Base-by-base conservation (phyloP, 2,329 filamentous ascomycete genomes). In the Sordariomycetes sp. region DNA sequence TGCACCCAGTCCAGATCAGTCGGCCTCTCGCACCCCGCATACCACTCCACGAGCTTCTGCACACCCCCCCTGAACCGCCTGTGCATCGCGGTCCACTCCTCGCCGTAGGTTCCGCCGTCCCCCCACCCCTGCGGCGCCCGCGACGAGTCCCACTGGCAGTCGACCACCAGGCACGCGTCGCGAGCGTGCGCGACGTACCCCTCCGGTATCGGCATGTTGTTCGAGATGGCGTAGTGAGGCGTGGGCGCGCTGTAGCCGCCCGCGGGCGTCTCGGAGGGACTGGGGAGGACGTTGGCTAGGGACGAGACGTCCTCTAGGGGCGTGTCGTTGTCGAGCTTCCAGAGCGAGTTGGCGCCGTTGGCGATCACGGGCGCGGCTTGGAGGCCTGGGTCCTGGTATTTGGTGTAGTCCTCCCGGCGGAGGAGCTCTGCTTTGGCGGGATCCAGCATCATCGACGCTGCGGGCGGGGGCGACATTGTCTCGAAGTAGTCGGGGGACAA, bases 81-180 rank as follows among this genome's bases (percentile, higher is more conserved):
- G 70, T 99, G 94, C 94, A 99, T 97, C 3, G 84, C 78, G 34
- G 89, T 87, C 94, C 94, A 99, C 70, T 97, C 94, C 70, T 99
- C 94, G 1, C 89, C 90, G 64, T 89, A 88, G 51, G 86, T 80
- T 45, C 92, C 94, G 10, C 92, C 92, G 64, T 90, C 85, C 7
- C 91, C 92, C 87, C 94, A 97, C 61, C 85, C 77, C 51, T 89
- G 78, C 0, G 88, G 83, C 2, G 79, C 74, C 15, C 87, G 80
- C 78, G 91, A 92, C 59, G 91, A 96, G 66, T 99, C 91, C 92
- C 94, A 99, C 64, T 92, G 87, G 65, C 89, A 95, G 69, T 99
- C 94, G n/a, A 96, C 79, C 55, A 87, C 80, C 5, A 89, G 77
- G 65, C 90, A 97, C 13, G 86, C 83, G 66, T 97, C 90, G 60